Evolutionary conservation across 371 early-diverging fungal genomes (phyloP), one percentile per base, ranked within the genome.

Genomic region (Batkoa obscura): DNA sequence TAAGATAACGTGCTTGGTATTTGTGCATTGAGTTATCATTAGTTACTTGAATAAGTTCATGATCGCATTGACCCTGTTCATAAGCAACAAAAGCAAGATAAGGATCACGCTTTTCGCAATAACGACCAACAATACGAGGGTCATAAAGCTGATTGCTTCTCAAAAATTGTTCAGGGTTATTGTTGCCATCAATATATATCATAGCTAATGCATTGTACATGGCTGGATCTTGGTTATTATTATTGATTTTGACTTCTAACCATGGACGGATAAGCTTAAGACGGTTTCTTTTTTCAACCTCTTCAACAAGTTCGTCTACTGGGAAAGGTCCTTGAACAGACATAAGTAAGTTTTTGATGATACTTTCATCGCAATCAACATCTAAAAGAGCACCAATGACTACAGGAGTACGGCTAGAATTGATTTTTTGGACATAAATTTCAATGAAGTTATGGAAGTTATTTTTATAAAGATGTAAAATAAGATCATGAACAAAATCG

Each of bases 11-110:
- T 1, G 96, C 87, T 74, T 94, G 94, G 62, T 94, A 95, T 76
- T 97, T 97, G 73, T 92, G 96, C 98, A 97, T 97, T 48, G 84
- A 76, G 71, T 94, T 94, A 59, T 92, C 90, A 71, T 86, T 91
- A 15, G 98, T 94, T 59, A 97, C 79, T 38, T 83, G 77, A 59
- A 97, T 75, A 51, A 96, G 71, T 65, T 94, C 94, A 55, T 76
- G 71, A 62, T 97, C 96, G 63, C 94, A 93, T 66, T 85, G 85
- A 31, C 96, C 95, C 61, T 88, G 82, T 64, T 90, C 81, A 69
- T 96, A 97, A 50, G 92, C 90, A 53, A 94, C 82, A 56, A 76
- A 95, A 5, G 98, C 98, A 50, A 97, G 76, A 60, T 87, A 84
- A 30, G 98, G 98, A 64, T 97, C 96, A 53, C 94, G 82, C 78